phyloP scores from a whole-genome alignment of 805 yeast species.

The Cyberlindnera petersonii region DNA sequence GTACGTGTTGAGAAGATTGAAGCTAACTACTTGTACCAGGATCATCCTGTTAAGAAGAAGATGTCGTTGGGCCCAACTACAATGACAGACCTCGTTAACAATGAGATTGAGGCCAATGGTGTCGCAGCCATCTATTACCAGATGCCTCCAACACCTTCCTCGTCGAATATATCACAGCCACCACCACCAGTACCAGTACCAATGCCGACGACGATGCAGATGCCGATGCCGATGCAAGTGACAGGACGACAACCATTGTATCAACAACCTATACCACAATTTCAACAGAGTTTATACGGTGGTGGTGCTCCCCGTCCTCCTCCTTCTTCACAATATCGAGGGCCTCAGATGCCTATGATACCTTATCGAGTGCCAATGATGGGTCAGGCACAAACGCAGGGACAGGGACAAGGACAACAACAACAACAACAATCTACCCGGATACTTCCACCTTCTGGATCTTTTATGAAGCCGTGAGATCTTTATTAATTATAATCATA shows the following conservation, averaged over 20 bases:
- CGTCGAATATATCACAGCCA: slow-evolving; percentile 6
- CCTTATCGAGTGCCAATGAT: background rate
- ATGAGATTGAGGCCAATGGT: slow-evolving; percentile 22
- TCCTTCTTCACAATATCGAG: background rate
- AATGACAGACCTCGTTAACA: slow-evolving; percentile 28
- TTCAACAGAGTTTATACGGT: too few species aligned
- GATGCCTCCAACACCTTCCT: slow-evolving; percentile 1
- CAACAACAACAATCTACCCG: background rate
- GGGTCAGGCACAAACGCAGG: background rate
- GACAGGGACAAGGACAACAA: background rate
- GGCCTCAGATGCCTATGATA: slow-evolving; percentile 3
- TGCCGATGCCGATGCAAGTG: too few species aligned
- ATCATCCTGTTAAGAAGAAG: slow-evolving; percentile 20
- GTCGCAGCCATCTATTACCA: slow-evolving; percentile 10
- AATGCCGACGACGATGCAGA: too few species aligned
- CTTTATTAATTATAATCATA: too few species aligned
- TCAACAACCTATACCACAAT: too few species aligned
- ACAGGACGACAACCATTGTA: too few species aligned
- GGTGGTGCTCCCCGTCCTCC: too few species aligned
- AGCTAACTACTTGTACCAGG: slow-evolving; percentile 20
- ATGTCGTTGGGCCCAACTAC: slow-evolving; percentile 19
- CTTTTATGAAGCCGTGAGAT: slow-evolving; percentile 3
- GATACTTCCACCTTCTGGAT: slow-evolving; percentile 6
- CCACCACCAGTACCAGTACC: slow-evolving; percentile 1
- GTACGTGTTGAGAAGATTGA: slow-evolving; percentile 20